A percentile compares a stretch with the other conserved stretches of the same genome.
phyloP scores from a whole-genome alignment of 148 eudicot species.

The Rhododendron henanense region DNA sequence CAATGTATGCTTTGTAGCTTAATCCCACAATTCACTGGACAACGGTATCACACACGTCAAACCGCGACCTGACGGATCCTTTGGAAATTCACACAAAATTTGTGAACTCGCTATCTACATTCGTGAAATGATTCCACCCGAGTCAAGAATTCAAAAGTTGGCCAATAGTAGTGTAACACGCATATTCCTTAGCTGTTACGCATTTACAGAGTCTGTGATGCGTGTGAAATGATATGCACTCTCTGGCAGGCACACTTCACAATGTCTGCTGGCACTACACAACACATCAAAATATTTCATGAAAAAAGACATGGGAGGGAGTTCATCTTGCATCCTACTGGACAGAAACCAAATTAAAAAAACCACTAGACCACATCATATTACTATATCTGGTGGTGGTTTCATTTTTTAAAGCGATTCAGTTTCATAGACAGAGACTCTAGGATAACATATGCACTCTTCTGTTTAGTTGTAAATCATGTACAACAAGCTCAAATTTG shows the following conservation, averaged over 20 bases:
- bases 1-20: not conserved
- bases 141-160: not conserved
- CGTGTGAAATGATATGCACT: not conserved
- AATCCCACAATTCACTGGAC: not conserved
- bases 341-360: not conserved
- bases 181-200: not conserved
- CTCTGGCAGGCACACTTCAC: not conserved
- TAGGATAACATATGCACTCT: not conserved
- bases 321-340: not conserved
- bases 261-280: not conserved
- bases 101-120: not conserved
- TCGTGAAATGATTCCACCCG: not conserved
- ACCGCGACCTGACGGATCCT: not conserved
- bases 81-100: not conserved
- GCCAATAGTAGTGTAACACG: not conserved
- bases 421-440: not conserved
- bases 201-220: not conserved
- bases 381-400: not conserved
- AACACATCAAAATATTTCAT: not conserved
- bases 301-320: not conserved
- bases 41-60: not conserved
- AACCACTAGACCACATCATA: not conserved
- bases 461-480: not conserved
- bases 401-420: not conserved
- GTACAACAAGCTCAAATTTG: not conserved